Evolutionary conservation across 179 eudicot genomes (phyloP).

Genomic region (Pouteria campechiana): DNA sequence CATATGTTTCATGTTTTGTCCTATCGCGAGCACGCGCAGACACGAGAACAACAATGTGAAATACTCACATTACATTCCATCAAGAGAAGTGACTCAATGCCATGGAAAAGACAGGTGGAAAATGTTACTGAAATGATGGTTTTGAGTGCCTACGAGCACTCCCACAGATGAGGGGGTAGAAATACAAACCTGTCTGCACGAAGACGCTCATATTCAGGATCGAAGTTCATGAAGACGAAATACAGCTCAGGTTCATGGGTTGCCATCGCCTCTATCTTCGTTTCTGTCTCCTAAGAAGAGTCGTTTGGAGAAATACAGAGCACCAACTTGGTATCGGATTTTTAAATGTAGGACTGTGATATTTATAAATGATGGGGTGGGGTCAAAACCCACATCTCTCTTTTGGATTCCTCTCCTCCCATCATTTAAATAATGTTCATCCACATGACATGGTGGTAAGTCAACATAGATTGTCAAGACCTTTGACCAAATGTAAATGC

Average conservation of each 20-base stretch:
- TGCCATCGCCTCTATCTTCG: constrained; percentile 11
- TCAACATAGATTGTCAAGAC: too few species aligned
- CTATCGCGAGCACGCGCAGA: constrained; percentile 9
- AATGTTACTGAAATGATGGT: background rate
- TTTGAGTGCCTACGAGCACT: background rate
- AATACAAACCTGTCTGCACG: constrained; percentile 45
- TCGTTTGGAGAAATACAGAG: too few species aligned
- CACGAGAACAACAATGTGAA: too few species aligned
- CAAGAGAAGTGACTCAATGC: background rate
- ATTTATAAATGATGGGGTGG: too few species aligned
- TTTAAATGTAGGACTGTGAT: too few species aligned
- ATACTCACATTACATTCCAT: background rate
- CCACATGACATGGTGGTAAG: too few species aligned
- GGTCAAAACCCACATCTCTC: too few species aligned
- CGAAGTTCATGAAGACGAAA: constrained; percentile 81
- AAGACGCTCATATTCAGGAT: constrained; percentile 83
- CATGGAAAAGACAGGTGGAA: background rate
- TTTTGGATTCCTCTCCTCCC: too few species aligned
- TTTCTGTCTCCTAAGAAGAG: too few species aligned
- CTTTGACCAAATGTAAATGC: too few species aligned
- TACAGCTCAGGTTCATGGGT: constrained; percentile 30
- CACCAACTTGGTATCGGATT: too few species aligned
- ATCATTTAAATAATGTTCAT: too few species aligned
- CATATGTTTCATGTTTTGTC: constrained; percentile 49
- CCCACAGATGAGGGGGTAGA: background rate